Percentiles rank a stretch among this genome's conserved stretches.
Evolutionary conservation across 768 basidiomycete species (phyloP).

Genomic region (Rhizopogon rudus): DNA sequence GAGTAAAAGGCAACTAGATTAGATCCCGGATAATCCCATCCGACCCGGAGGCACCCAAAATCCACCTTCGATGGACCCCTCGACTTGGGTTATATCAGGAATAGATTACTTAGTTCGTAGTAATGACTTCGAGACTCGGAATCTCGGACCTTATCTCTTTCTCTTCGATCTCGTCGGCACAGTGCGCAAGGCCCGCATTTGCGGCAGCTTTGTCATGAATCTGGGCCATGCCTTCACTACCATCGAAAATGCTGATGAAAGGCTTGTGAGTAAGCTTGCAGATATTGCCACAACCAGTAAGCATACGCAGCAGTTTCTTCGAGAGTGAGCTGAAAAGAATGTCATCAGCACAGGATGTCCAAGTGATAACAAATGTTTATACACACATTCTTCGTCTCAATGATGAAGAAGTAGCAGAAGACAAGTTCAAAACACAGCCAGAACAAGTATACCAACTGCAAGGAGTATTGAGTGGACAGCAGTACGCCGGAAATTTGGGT

Average conservation of each 20-base stretch:
- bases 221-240: not conserved
- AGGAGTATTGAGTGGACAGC: not conserved
- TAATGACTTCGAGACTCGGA: not conserved
- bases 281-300: not conserved
- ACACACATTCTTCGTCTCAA: slow-evolving; percentile 34
- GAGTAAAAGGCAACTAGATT: not conserved
- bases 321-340: slow-evolving; percentile 6
- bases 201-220: not conserved
- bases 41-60: not conserved
- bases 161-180: slow-evolving; percentile 1
- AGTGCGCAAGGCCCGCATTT: not conserved
- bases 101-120: not conserved
- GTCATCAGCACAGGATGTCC: not conserved
- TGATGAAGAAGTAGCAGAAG: slow-evolving; percentile 32
- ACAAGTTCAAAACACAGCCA: slow-evolving; percentile 36
- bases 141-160: not conserved
- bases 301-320: slow-evolving; percentile 18
- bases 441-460: slow-evolving; percentile 32
- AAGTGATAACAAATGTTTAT: not conserved
- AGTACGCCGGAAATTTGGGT: not conserved
- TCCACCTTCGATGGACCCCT: not conserved
- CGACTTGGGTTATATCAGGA: not conserved
- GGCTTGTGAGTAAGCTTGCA: not conserved
- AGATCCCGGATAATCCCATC: not conserved
- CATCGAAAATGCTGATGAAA: slow-evolving; percentile 12